Conservation (phyloP, 257 asterid genomes). For the Nicotiana tomentosiformis region DNA sequence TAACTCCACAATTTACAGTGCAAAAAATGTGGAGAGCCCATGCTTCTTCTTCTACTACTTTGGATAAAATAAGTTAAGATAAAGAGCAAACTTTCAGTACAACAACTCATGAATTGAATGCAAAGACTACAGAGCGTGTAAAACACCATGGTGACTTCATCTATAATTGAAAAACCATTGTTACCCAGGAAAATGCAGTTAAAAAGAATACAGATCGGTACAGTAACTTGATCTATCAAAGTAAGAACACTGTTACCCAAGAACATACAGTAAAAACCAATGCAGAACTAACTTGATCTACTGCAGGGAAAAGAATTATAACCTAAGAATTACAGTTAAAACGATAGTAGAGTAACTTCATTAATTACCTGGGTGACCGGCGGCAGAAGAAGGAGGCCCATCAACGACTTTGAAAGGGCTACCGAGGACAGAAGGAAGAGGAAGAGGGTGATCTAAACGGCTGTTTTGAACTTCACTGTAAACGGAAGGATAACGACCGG, state of each 20-base stretch:
- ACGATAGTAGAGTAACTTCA: background rate
- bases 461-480: conserved; percentile 91
- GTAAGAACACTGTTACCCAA: background rate
- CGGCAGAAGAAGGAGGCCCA: conserved; percentile 91
- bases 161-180: background rate
- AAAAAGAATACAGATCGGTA: background rate
- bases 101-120: background rate
- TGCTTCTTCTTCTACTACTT: background rate
- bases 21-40: background rate
- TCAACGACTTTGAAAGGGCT: conserved; percentile 63
- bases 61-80: background rate
- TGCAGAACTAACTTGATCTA: background rate
- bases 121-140: background rate
- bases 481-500: conserved; percentile 52
- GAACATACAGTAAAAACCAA: background rate
- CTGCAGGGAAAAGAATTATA: background rate
- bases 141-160: background rate
- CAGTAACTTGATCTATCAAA: conserved; percentile 1
- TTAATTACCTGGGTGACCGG: conserved; percentile 91
- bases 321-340: background rate
- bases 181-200: background rate
- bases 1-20: background rate
- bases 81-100: background rate
- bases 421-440: conserved; percentile 76
- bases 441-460: conserved; percentile 81